These are phyloP conservation scores for Ceraceosorus guamensis DNA, from an alignment of 1,284 basidiomycete genomes.

Conservation along the genomic window DNA sequence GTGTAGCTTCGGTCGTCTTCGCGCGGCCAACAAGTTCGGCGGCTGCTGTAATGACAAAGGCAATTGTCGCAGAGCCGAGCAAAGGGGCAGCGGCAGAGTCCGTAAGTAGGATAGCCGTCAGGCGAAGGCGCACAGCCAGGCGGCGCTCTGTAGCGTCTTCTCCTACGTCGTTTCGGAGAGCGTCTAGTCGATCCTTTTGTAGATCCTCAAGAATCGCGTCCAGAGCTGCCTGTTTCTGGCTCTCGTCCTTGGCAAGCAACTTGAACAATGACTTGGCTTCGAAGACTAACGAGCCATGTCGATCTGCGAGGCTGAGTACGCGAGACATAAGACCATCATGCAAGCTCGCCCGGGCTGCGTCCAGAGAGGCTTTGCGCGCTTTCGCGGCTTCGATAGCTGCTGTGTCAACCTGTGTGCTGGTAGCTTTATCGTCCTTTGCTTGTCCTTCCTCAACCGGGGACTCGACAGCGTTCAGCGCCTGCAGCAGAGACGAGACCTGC, in stretches of 20 bases:
- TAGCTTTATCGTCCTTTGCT: neutral
- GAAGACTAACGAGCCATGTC: constrained; percentile 78
- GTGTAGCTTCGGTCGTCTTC: constrained; percentile 20
- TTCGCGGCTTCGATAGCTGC: constrained; percentile 13
- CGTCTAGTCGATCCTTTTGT: constrained; percentile 18
- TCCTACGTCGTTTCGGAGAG: constrained; percentile 15
- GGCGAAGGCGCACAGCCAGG: constrained; percentile 66
- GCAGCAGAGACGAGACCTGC: no score
- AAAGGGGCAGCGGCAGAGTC: constrained; percentile 61
- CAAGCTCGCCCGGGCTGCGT: constrained; percentile 62
- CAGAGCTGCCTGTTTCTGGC: no score
- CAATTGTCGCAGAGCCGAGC: constrained; percentile 53
- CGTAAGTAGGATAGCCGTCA: constrained; percentile 73
- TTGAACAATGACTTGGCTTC: constrained; percentile 57
- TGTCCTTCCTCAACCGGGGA: neutral
- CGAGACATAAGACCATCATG: constrained; percentile 21
- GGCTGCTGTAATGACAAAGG: neutral
- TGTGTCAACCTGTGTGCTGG: constrained; percentile 9
- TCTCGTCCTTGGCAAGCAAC: constrained; percentile 16
- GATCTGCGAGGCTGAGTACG: constrained; percentile 68
- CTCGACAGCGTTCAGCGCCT: no score
- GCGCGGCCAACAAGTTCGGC: constrained; percentile 12
- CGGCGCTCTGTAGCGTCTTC: no score
- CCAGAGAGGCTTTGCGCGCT: constrained; percentile 52
- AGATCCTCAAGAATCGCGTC: no score